Percentiles rank a stretch among this genome's conserved stretches.
Conservation (phyloP, 441 rosid genomes). For the Gossypium trilobum region DNA sequence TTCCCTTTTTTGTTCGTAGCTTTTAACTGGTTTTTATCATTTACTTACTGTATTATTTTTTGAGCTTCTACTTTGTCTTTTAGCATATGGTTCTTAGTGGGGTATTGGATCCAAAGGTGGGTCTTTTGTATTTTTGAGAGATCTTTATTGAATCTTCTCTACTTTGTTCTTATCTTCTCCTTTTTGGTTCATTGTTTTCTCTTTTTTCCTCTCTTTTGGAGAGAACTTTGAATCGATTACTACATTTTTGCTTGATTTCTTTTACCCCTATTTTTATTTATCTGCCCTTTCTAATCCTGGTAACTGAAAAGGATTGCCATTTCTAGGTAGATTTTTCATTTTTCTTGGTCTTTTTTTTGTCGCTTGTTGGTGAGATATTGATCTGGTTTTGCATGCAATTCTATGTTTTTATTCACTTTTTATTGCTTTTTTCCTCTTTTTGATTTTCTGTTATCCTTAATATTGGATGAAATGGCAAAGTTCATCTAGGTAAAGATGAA, state of each 20-base stretch:
- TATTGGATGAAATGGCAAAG: background rate
- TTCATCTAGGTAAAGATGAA: background rate
- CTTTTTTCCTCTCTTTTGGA: background rate
- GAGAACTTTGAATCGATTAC: background rate
- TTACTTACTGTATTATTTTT: slow-evolving; percentile 22
- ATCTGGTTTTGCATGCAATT: slow-evolving; percentile 20
- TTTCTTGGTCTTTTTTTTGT: background rate
- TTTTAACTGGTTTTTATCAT: slow-evolving; percentile 24
- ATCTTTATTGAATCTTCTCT: slow-evolving; percentile 26
- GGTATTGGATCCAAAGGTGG: slow-evolving; percentile 36
- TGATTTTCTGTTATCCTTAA: background rate
- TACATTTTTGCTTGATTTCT: slow-evolving; percentile 19
- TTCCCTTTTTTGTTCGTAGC: slow-evolving; percentile 4
- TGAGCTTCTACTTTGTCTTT: slow-evolving; percentile 23
- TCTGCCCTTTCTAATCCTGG: background rate
- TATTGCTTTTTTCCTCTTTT: background rate
- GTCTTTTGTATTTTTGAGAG: slow-evolving; percentile 28
- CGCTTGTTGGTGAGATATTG: background rate
- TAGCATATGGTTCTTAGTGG: slow-evolving; percentile 31
- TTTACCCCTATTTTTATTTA: background rate
- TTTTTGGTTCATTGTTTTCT: slow-evolving; percentile 11
- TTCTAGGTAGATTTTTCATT: slow-evolving; percentile 11
- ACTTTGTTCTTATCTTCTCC: slow-evolving; percentile 24
- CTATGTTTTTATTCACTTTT: background rate
- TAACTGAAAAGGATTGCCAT: slow-evolving; percentile 12